Evolutionary conservation across 495 filamentous ascomycete species (phyloP).

Genomic region (Hypoxylon cercidicola): DNA sequence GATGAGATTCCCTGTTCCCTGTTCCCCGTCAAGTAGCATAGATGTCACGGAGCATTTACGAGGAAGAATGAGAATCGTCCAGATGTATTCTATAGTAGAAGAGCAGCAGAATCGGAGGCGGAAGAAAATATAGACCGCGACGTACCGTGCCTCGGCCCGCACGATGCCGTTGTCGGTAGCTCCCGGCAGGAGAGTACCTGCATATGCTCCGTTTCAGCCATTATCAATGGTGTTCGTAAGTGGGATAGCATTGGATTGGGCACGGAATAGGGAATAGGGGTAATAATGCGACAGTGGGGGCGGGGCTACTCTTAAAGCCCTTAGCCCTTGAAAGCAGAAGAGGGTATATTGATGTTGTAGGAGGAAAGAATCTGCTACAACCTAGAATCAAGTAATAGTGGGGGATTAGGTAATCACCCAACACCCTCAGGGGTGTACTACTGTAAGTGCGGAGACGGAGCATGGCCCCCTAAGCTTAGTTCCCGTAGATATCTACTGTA

Average conservation of each 20-base stretch:
- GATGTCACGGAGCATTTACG: no score
- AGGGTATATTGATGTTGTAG: no score
- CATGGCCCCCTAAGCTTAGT: not conserved
- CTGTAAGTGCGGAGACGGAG: no score
- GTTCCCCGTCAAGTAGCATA: no score
- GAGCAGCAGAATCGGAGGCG: not conserved
- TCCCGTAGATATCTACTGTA: not conserved
- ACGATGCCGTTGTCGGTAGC: slow-evolving; percentile 10
- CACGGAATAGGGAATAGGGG: not conserved
- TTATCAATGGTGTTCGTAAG: not conserved
- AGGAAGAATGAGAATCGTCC: not conserved
- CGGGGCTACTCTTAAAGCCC: no score
- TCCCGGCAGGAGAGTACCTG: not conserved
- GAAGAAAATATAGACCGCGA: slow-evolving; percentile 5
- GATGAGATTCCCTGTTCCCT: not conserved
- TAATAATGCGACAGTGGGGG: not conserved
- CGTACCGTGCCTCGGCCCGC: not conserved
- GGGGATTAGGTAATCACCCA: no score
- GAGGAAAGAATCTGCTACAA: no score
- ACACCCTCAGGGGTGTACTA: not conserved
- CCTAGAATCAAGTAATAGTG: no score
- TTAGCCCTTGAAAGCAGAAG: no score
- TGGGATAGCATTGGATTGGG: not conserved
- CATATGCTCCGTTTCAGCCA: not conserved
- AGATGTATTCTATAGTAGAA: not conserved